Evolutionary conservation across 768 basidiomycete genomes (phyloP), one percentile per base, ranked within the genome.

Genomic region (Boletus edulis): DNA sequence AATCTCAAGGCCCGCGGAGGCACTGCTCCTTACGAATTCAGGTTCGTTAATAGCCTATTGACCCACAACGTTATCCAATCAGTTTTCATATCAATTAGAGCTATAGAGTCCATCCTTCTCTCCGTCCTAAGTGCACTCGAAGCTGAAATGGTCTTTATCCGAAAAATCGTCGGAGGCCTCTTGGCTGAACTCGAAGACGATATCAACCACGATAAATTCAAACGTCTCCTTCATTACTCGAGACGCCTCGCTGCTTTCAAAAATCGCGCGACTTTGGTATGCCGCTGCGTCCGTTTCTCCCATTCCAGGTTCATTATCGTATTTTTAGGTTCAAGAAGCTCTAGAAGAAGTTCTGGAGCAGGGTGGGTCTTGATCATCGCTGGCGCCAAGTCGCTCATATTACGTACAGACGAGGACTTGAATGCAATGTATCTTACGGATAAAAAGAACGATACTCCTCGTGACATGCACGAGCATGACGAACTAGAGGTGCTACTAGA

Each of bases 341-440:
- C 73, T 98, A 5, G 93, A 97, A 59, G 96, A 98, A 71, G 84
- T 98, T 1, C 76, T 98, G 27, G 84, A 89, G 64, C 91, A 95
- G 76, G 93, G 94, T 92, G 59, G 49, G 69, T 58, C 38, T 51
- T n/a, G 29, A 18, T 46, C 20, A 35, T 22, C 35, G 35, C 24
- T 24, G 2, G n/a, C 20, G 10, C 31, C 40, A 32, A 41, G 12
- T 55, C 43, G 34, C 39, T 53, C 52, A 53, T 7, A 38, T 54
- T 42, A 46, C 55, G 24, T 55, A 31, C 54, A 96, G 96, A 98
- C 62, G 95, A 97, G 68, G 96, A 98, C 69, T 70, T 98, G 65
- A 85, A 86, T 40, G 91, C 92, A 0, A 97, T 98, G 96, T 94
- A 98, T 73, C 82, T 98, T 51, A 92, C 85, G 2, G 91, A 94